Conservation (phyloP, 495 filamentous ascomycete species). For the Cercophora newfieldiana region DNA sequence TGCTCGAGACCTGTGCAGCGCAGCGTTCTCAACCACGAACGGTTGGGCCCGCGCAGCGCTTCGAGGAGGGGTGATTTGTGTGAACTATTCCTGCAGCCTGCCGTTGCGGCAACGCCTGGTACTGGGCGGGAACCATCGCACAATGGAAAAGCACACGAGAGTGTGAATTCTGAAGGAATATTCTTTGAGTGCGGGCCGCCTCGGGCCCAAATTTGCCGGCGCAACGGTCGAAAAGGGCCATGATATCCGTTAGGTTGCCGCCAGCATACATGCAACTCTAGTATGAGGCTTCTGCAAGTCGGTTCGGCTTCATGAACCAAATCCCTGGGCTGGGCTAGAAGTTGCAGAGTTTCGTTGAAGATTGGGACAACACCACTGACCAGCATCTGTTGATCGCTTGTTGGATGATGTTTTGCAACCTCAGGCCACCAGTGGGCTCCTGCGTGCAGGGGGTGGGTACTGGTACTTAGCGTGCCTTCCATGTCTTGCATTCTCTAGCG, state of each 20-base stretch:
- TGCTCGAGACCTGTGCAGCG: not conserved
- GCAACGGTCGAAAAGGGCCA: not conserved
- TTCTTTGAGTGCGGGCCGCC: not conserved
- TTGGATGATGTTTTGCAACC: constrained; percentile 21
- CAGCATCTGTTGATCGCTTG: constrained; percentile 12
- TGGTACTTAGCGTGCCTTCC: constrained; percentile 9
- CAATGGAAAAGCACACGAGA: not conserved
- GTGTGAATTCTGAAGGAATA: not conserved
- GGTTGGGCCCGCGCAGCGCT: not conserved
- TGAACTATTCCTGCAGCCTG: not conserved
- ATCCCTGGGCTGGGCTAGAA: not conserved
- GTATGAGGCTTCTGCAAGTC: not conserved
- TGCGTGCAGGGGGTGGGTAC: constrained; percentile 18
- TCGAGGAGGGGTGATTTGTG: not conserved
- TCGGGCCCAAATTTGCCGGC: constrained; percentile 18
- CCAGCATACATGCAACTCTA: not conserved
- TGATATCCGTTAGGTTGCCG: not conserved
- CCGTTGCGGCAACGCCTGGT: constrained; percentile 1
- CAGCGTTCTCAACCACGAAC: not conserved
- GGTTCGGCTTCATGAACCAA: not conserved
- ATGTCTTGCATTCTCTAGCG: constrained; percentile 16
- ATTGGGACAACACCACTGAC: constrained; percentile 15
- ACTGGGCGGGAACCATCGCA: not conserved
- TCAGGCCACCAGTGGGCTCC: constrained; percentile 19
- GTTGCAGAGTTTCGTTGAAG: constrained; percentile 5